Base-by-base conservation (phyloP, 345 rosid genomes). In the Cardamine chenopodiifolia region DNA sequence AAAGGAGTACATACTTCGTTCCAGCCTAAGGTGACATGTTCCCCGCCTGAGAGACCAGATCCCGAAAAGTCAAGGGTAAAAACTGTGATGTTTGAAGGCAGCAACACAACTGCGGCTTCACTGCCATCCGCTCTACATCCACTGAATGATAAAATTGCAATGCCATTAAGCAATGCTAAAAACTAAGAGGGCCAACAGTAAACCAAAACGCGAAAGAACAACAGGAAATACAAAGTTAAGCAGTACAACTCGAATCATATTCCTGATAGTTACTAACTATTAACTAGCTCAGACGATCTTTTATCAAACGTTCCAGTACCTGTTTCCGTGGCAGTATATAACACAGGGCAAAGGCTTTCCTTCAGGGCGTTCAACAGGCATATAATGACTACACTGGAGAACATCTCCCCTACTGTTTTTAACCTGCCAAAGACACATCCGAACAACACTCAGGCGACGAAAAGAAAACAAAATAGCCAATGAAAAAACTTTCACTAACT, bases 271-370 rank as follows among this genome's bases (percentile, higher is more conserved):
- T 3, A 7, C 15, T 7, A 22, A 31, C 13, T 62, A 34, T 11
- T 29, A 15, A 20, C 63, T 25, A 53, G 26, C 50, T 39, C 44
- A 34, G 49, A 37, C 19, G 58, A 47, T 28, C 26, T 18, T n/a
- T 52, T 13, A 31, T 22, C 31, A 75, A 61, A 44, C 32, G 9
- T 34, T 40, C 25, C 25, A 7, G 37, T 78, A 90, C 98, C 98
- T 95, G 87, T 95, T 95, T 61, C 99, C 99, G 66, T 95, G 99
- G 86, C 98, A 95, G 72, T 95, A 92, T 70, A 95, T 92, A n/a
- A 95, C 97, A 76, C 98, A 95, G 37, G 99, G 97, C 17, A 95
- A 77, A 71, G 90, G 80, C 79, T 89, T 90, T 63, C 82, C 97
- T 76, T 85, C 89, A 40, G 89, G 90, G 65, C 81, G 71, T 72